Evolutionary conservation across 306 rosid species (phyloP).

Genomic region (Delonix regia): DNA sequence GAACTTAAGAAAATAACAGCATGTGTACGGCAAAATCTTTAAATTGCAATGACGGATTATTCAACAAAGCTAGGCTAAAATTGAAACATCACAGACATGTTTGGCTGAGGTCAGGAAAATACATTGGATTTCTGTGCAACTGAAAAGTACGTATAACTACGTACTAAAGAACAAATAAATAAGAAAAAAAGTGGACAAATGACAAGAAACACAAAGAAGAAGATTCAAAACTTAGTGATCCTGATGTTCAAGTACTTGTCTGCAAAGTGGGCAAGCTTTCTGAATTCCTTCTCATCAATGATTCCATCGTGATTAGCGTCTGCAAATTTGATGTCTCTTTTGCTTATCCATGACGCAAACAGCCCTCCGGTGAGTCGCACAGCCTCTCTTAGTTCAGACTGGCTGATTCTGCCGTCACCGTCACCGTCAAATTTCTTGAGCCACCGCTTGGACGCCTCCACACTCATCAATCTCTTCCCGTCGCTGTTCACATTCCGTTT

Average conservation of each 20-base stretch:
- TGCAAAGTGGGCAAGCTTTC: conserved; percentile 34
- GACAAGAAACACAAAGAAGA: neutral
- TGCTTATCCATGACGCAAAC: conserved; percentile 30
- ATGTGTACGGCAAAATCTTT: no score
- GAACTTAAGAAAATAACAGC: no score
- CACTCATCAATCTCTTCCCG: conserved; percentile 43
- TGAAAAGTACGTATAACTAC: no score
- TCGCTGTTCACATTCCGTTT: conserved; percentile 25
- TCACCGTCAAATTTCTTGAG: conserved; percentile 38
- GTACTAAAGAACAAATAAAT: no score
- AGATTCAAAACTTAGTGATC: neutral
- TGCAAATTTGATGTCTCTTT: conserved; percentile 11
- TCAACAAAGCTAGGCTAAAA: no score
- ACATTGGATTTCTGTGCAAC: no score
- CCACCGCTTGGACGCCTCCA: conserved; percentile 44
- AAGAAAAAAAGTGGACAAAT: no score
- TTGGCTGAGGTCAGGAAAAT: neutral
- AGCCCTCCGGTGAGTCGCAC: conserved; percentile 35
- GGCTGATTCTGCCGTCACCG: conserved; percentile 42
- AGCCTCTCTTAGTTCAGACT: conserved; percentile 29
- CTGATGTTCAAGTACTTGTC: conserved; percentile 44
- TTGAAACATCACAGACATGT: no score
- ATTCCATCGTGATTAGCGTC: conserved; percentile 39
- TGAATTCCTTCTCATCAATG: conserved; percentile 46
- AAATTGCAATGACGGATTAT: no score